Evolutionary conservation across 495 filamentous ascomycete genomes (phyloP).

Genomic region (Penicillium silybi): DNA sequence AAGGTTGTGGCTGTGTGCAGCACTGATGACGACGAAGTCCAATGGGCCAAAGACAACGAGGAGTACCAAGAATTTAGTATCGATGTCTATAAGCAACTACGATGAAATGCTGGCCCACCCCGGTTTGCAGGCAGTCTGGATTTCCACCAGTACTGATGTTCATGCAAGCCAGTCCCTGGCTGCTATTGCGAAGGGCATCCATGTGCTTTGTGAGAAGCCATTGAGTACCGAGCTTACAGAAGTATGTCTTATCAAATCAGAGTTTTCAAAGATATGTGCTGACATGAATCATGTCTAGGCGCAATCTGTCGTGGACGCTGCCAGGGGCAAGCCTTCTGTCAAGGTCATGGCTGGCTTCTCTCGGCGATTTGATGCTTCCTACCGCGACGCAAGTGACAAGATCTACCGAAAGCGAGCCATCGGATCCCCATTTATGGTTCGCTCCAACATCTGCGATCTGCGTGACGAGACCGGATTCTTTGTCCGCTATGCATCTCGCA

Average conservation of each 20-base stretch:
- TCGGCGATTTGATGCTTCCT: constrained; percentile 47
- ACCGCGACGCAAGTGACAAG: constrained; percentile 26
- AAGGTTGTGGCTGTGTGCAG: too few species aligned
- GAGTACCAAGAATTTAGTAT: constrained; percentile 28
- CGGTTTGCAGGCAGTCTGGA: constrained; percentile 45
- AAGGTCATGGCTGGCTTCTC: constrained; percentile 52
- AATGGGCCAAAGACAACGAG: constrained; percentile 37
- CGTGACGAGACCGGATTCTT: constrained; percentile 43
- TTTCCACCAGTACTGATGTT: constrained; percentile 44
- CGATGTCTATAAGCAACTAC: constrained; percentile 37
- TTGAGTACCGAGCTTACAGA: constrained; percentile 38
- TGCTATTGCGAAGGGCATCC: constrained; percentile 42
- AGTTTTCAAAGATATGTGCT: too few species aligned
- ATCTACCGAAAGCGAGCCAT: constrained; percentile 24
- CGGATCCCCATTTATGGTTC: constrained; percentile 37
- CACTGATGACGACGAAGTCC: constrained; percentile 34
- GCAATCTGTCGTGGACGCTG: constrained; percentile 3
- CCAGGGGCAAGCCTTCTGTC: not conserved
- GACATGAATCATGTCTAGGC: too few species aligned
- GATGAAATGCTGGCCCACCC: constrained; percentile 47
- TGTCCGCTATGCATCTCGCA: constrained; percentile 37
- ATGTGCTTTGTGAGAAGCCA: constrained; percentile 52
- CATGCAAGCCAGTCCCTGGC: constrained; percentile 47
- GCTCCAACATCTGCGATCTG: constrained; percentile 44
- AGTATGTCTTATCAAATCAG: constrained; percentile 28